Conservation (phyloP, 345 rosid species). For the Syzygium oleosum region DNA sequence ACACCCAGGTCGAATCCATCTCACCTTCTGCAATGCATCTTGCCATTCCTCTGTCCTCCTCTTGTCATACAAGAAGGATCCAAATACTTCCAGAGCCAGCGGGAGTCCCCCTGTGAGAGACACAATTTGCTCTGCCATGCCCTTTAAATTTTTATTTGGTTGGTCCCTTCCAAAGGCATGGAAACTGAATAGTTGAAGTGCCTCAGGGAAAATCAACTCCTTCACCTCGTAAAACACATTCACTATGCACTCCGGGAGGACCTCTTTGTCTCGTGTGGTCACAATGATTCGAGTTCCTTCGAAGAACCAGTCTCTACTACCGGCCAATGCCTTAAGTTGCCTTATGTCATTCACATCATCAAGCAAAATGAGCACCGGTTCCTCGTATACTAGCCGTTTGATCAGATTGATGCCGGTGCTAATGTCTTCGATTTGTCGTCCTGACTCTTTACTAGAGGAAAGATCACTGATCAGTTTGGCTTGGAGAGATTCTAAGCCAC, state of each 20-base stretch:
- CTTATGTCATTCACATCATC: conserved; percentile 43
- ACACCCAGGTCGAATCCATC: conserved; percentile 8
- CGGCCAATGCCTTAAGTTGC: conserved; percentile 38
- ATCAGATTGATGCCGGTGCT: conserved; percentile 11
- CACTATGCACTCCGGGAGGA: conserved; percentile 17
- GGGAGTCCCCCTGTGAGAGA: conserved; percentile 39
- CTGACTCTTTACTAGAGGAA: not conserved
- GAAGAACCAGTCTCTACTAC: conserved; percentile 30
- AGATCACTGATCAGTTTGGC: conserved; percentile 21
- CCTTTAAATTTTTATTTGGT: conserved; percentile 24
- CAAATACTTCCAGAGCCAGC: conserved; percentile 72
- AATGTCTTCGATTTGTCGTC: conserved; percentile 2
- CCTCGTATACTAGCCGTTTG: conserved; percentile 5
- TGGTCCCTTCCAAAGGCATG: conserved; percentile 51
- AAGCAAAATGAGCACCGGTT: conserved; percentile 33
- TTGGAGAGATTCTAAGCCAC: conserved; percentile 35
- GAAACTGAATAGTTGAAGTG: conserved; percentile 44
- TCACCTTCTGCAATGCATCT: conserved; percentile 35
- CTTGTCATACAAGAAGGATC: conserved; percentile 41
- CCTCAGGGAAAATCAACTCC: conserved; percentile 19
- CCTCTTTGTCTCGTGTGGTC: conserved; percentile 42
- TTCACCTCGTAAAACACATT: conserved; percentile 32
- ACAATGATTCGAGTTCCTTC: conserved; percentile 47
- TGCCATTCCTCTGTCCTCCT: conserved; percentile 42
- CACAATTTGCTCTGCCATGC: conserved; percentile 35